Percentiles rank a stretch among this genome's conserved stretches.
These are phyloP conservation scores for Leonotis leonurus DNA, from an alignment of 257 asterid species.

Conservation along the genomic window DNA sequence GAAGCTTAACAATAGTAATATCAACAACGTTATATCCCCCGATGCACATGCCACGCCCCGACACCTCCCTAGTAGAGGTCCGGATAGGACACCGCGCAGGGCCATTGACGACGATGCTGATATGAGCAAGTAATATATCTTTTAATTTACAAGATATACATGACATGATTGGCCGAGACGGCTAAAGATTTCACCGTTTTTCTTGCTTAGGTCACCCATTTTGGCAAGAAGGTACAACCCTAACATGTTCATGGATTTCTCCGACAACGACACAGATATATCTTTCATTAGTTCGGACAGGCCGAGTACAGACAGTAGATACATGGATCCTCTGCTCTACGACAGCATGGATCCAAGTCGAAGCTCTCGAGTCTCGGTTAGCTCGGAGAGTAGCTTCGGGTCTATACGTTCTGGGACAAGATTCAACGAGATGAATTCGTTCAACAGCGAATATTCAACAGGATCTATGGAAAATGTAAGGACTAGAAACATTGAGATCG, in stretches of 20 bases:
- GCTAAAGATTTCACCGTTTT: background rate
- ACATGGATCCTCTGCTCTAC: slow-evolving; percentile 24
- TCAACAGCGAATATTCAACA: slow-evolving; percentile 44
- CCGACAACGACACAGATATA: slow-evolving; percentile 47
- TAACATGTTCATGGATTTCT: slow-evolving; percentile 28
- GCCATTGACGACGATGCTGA: slow-evolving; percentile 28
- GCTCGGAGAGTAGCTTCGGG: slow-evolving; percentile 56
- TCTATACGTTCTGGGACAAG: slow-evolving; percentile 32
- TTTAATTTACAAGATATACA: background rate
- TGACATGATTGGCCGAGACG: background rate
- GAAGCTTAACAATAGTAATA: slow-evolving; percentile 13
- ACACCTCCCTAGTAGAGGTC: slow-evolving; percentile 33
- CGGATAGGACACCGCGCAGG: slow-evolving; percentile 30
- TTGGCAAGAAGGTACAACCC: slow-evolving; percentile 30
- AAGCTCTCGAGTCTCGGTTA: slow-evolving; percentile 44
- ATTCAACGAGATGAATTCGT: slow-evolving; percentile 41
- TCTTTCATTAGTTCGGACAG: slow-evolving; percentile 61
- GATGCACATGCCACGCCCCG: slow-evolving; percentile 18
- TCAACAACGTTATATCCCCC: background rate
- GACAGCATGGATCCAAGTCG: slow-evolving; percentile 39
- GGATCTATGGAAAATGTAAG: slow-evolving; percentile 73
- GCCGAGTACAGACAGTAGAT: slow-evolving; percentile 44
- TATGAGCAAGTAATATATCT: slow-evolving; percentile 22
- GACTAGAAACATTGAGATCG: background rate
- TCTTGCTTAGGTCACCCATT: slow-evolving; percentile 37